These are phyloP conservation scores for Magnaporthales sp. DNA, from an alignment of 2,329 filamentous ascomycete genomes.

Conservation along the genomic window DNA sequence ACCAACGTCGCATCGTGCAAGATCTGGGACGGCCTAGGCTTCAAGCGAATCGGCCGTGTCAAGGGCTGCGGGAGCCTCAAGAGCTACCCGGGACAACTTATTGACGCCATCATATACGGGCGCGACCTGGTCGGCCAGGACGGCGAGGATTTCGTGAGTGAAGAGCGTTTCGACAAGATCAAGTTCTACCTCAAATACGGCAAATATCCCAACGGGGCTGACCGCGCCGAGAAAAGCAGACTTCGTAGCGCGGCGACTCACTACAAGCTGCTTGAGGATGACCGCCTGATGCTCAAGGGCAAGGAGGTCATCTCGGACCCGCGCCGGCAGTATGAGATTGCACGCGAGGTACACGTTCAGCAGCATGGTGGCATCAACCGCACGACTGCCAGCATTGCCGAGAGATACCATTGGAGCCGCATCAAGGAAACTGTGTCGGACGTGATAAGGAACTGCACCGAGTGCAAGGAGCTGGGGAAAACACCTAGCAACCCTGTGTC, in stretches of 20 bases:
- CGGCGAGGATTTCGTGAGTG: constrained; percentile 75
- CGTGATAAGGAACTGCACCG: constrained; percentile 82
- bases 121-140: constrained; percentile 48
- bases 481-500: constrained; percentile 19
- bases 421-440: constrained; percentile 97
- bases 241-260: constrained; percentile 89
- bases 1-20: constrained; percentile 84
- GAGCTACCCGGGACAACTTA: constrained; percentile 58
- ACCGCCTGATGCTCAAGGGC: constrained; percentile 91
- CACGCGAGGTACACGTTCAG: constrained; percentile 62
- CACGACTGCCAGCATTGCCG: constrained; percentile 87
- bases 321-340: constrained; percentile 82
- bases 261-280: constrained; percentile 73
- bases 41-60: constrained; percentile 84
- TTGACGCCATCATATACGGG: constrained; percentile 74
- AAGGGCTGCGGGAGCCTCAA: constrained; percentile 62
- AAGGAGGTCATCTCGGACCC: constrained; percentile 95
- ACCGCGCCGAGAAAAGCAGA: constrained; percentile 91
- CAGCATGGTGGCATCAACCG: constrained; percentile 95
- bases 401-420: constrained; percentile 93
- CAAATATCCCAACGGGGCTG: constrained; percentile 86
- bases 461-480: constrained; percentile 77
- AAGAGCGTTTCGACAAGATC: constrained; percentile 98
- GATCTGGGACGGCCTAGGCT: constrained; percentile 87
- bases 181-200: constrained; percentile 92